These are phyloP conservation scores for Aspergillus panamensis DNA, from an alignment of 495 filamentous ascomycete genomes.

Conservation along the genomic window DNA sequence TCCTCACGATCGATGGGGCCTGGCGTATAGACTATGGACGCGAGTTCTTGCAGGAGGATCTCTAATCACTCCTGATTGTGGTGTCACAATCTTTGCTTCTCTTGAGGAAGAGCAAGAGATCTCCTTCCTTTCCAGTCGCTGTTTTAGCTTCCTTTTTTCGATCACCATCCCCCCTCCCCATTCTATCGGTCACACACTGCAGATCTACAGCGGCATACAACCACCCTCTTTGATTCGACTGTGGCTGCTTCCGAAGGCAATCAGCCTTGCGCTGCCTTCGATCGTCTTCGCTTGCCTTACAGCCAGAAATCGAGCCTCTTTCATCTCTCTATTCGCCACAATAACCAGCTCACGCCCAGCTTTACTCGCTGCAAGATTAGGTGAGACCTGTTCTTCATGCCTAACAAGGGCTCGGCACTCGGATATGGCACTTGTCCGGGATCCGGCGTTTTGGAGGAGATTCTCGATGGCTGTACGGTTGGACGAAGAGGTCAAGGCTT, in stretches of 20 bases:
- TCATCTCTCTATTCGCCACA: background rate
- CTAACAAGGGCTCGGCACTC: background rate
- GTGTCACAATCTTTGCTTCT: background rate
- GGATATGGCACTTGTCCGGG: conserved; percentile 47
- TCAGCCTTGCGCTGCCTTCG: background rate
- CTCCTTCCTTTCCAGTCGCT: conserved; percentile 2
- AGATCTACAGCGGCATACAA: background rate
- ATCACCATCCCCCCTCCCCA: background rate
- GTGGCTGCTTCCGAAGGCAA: background rate
- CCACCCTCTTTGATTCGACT: background rate
- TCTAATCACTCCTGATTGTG: background rate
- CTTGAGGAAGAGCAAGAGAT: background rate
- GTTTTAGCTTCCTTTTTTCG: background rate
- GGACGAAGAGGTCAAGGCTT: conserved; percentile 35
- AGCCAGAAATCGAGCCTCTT: background rate
- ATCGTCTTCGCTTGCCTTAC: background rate
- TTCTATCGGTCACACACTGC: background rate
- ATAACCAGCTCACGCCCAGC: background rate
- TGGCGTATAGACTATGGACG: conserved; percentile 5
- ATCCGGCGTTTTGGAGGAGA: conserved; percentile 61
- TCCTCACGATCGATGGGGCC: background rate
- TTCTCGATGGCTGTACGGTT: conserved; percentile 58
- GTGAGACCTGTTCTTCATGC: background rate
- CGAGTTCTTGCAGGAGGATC: background rate
- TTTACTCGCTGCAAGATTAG: background rate